Evolutionary conservation across 129 eudicot species (phyloP), one percentile per base, ranked within the genome.

Genomic region (Saussurea involucrata): DNA sequence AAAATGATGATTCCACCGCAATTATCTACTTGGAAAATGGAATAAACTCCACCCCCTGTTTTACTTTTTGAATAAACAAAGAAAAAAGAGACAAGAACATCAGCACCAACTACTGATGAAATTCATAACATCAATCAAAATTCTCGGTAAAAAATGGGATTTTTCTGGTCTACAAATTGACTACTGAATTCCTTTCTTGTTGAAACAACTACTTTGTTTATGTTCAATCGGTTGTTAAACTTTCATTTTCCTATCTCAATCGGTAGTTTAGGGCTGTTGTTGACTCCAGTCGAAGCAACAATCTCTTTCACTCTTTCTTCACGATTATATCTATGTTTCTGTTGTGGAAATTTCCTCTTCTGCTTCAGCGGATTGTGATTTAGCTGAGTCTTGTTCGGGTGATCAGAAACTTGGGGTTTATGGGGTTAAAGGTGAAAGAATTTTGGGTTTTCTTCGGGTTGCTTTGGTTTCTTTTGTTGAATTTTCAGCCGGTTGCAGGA

Each of bases 271-370:
- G 76, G 72, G 79, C 75, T 57, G 78, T 63, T 81, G 78, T 85
- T 76, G 88, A 71, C 72, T 80, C 82, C 80, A 63, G 68, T 73
- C 79, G 63, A 88, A 84, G 89, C 93, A 86, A 83, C 76, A 37
- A 81, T 81, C 78, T 68, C 79, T 74, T 76, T 29, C 65, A 32
- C 66, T 66, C 60, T 15, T 58, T 49, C 24, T 65, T 28, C 6
- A 37, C 2, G 8, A 78, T 42, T 78, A 13, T 70, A 66, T 22
- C 12, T 68, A 63, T 63, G 44, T 22, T 63, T 61, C 63, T 40
- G 4, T 68, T 29, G 66, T 76, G 72, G 66, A 70, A 72, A 53
- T 71, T 44, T 12, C 33, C 32, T 73, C 37, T 57, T 58, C 78
- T 27, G 65, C 81, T 68, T 74, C 81, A 73, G 57, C 71, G 27